Percentiles rank a stretch among this genome's conserved stretches.
Evolutionary conservation across 2,329 filamentous ascomycete genomes (phyloP).

Genomic region (Torrubiellomyces zombiae): DNA sequence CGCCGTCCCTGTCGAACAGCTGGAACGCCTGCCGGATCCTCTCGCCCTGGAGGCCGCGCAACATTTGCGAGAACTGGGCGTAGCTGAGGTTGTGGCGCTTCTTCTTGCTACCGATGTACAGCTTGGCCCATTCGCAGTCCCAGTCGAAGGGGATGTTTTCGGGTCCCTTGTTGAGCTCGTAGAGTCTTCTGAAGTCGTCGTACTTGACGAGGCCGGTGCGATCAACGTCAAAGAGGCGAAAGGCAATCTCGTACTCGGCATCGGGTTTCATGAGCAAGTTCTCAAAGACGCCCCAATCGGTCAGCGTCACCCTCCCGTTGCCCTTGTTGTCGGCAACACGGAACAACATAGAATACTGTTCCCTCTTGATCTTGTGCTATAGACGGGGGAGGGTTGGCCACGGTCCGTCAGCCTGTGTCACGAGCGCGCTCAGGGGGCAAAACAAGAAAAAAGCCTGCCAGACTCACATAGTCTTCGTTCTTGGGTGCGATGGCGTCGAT

Average conservation of each 20-base stretch:
- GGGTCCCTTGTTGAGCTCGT: slow-evolving; percentile 75
- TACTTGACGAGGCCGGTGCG: slow-evolving; percentile 76
- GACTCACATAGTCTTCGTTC: slow-evolving; percentile 78
- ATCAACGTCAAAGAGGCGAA: slow-evolving; percentile 84
- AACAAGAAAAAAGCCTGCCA: not conserved
- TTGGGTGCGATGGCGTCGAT: slow-evolving; percentile 76
- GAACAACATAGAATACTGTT: slow-evolving; percentile 92
- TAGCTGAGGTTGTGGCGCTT: slow-evolving; percentile 87
- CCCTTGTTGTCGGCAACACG: slow-evolving; percentile 68
- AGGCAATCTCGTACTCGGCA: slow-evolving; percentile 97
- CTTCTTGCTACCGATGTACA: slow-evolving; percentile 82
- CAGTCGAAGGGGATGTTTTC: slow-evolving; percentile 87
- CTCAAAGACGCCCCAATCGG: slow-evolving; percentile 87
- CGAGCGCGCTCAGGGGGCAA: not conserved
- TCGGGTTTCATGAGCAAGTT: slow-evolving; percentile 87
- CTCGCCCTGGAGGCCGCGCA: slow-evolving; percentile 90
- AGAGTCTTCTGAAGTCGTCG: slow-evolving; percentile 69
- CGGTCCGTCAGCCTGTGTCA: slow-evolving; percentile 3
- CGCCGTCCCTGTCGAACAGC: slow-evolving; percentile 73
- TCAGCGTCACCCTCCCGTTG: slow-evolving; percentile 56
- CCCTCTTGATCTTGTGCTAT: slow-evolving; percentile 93
- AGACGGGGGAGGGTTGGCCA: not conserved
- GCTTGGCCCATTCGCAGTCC: slow-evolving; percentile 88
- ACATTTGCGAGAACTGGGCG: slow-evolving; percentile 93
- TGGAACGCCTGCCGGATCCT: slow-evolving; percentile 91